Percentiles rank a stretch among this genome's conserved stretches.
These are phyloP conservation scores for Syzygium jambos DNA, from an alignment of 345 rosid genomes.

Conservation along the genomic window DNA sequence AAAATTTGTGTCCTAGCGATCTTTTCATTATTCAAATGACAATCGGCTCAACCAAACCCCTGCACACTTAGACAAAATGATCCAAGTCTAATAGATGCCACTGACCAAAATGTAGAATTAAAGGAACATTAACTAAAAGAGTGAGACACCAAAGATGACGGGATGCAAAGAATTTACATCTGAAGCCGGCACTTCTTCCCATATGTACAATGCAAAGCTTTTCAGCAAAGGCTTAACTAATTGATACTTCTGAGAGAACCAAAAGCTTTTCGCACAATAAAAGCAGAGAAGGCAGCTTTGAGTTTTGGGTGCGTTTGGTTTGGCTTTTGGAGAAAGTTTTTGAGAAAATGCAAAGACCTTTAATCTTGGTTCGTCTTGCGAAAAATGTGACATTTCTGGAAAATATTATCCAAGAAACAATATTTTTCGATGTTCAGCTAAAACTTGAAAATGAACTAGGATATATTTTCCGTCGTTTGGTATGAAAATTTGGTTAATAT, in stretches of 20 bases:
- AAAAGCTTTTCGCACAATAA: slow-evolving; percentile 19
- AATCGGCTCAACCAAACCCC: not conserved
- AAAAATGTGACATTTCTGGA: too few relatives aligned
- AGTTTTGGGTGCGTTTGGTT: too few relatives aligned
- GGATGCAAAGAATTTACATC: not conserved
- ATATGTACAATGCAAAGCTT: not conserved
- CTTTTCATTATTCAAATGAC: not conserved
- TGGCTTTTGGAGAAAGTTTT: too few relatives aligned
- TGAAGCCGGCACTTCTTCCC: not conserved
- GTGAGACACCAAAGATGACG: not conserved
- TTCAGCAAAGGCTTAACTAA: not conserved
- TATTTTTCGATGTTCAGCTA: too few relatives aligned
- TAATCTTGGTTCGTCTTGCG: too few relatives aligned
- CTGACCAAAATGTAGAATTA: not conserved
- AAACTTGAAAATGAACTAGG: too few relatives aligned
- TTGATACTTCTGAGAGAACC: slow-evolving; percentile 28
- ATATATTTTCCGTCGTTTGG: too few relatives aligned
- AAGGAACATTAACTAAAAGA: not conserved
- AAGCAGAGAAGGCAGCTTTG: too few relatives aligned
- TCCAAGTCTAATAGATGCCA: not conserved
- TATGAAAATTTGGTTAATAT: too few relatives aligned
- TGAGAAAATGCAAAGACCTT: too few relatives aligned
- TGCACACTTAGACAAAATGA: not conserved
- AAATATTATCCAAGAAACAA: too few relatives aligned
- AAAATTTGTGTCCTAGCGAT: not conserved